These are phyloP conservation scores for Penicillium canariense DNA, from an alignment of 495 filamentous ascomycete genomes.

Conservation along the genomic window DNA sequence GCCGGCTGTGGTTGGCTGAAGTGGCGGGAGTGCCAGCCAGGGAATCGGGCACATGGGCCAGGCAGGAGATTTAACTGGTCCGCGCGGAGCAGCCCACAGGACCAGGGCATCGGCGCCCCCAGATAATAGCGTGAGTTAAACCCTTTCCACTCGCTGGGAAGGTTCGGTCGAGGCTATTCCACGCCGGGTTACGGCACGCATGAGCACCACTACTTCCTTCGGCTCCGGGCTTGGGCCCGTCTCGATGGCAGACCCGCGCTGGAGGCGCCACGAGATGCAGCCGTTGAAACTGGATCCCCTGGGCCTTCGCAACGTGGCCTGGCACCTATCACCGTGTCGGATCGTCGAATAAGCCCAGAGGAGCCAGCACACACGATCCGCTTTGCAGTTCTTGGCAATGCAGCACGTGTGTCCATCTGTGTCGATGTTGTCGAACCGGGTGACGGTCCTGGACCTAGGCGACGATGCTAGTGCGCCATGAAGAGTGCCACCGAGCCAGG, in stretches of 20 bases:
- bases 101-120: neutral
- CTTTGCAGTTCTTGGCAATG: neutral
- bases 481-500: neutral
- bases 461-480: neutral
- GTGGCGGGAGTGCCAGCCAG: neutral
- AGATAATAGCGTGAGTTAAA: neutral
- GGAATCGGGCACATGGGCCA: constrained; percentile 1
- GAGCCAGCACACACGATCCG: neutral
- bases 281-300: neutral
- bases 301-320: neutral
- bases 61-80: neutral
- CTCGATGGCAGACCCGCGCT: neutral
- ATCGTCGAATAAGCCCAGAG: no score
- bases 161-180: neutral
- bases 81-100: neutral
- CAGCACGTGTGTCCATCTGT: neutral
- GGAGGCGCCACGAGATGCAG: neutral
- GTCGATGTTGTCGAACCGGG: neutral
- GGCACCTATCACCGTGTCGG: neutral
- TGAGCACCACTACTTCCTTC: neutral
- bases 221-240: neutral
- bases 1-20: neutral
- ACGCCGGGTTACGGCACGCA: neutral
- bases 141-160: neutral
- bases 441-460: neutral